Percentiles rank a stretch among this genome's conserved stretches.
These are phyloP conservation scores for Mycena leptocephala DNA, from an alignment of 768 basidiomycete species.

Conservation along the genomic window DNA sequence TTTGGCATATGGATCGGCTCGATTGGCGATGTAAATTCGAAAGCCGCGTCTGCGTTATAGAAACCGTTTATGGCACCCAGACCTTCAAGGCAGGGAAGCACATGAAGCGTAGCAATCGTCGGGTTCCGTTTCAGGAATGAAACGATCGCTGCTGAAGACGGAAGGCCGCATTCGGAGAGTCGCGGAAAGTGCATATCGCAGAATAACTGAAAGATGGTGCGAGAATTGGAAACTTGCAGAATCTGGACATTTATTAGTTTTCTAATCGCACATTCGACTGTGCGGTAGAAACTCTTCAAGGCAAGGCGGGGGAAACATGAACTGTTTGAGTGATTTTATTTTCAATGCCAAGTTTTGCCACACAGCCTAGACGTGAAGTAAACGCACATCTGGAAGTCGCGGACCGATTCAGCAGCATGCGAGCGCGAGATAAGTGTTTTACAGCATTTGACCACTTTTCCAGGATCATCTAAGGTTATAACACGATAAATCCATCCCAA, in stretches of 20 bases:
- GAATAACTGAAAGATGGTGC: not conserved
- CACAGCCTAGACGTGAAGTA: not conserved
- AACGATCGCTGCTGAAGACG: not conserved
- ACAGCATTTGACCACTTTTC: conserved; percentile 3
- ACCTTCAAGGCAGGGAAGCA: not conserved
- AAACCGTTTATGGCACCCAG: not conserved
- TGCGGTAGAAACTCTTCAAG: not conserved
- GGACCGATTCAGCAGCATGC: not conserved
- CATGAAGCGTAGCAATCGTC: not conserved
- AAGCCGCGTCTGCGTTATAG: not conserved
- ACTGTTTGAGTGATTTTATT: not conserved
- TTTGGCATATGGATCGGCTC: conserved; percentile 11
- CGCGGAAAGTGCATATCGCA: not conserved
- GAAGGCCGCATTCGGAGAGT: conserved; percentile 1
- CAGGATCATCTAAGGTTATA: not conserved
- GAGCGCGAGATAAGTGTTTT: not conserved
- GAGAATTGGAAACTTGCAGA: not conserved
- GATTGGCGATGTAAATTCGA: not conserved
- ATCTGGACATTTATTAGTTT: not conserved
- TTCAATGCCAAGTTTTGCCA: not conserved
- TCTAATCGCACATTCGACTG: not conserved
- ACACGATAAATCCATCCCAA: conserved; percentile 10
- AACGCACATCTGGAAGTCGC: conserved; percentile 8
- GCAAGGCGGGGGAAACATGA: not conserved
- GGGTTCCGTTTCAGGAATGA: conserved; percentile 1